Evolutionary conservation across 805 yeast genomes (phyloP).

Genomic region (Kazachstania viticola): DNA sequence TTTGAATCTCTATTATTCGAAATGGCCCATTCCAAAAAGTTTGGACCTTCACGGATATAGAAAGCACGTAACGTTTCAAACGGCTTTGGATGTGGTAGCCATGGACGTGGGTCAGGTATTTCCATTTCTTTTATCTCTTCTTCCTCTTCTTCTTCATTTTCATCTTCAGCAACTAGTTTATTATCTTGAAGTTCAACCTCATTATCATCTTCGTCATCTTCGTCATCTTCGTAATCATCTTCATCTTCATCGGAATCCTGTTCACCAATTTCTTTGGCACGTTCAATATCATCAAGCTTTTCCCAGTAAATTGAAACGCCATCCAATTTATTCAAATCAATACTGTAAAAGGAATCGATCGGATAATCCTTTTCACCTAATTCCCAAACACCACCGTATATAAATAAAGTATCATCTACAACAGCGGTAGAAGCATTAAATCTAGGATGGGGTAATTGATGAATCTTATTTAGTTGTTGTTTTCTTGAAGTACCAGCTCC

Average conservation of each 20-base stretch:
- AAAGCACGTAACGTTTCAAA: conserved; percentile 78
- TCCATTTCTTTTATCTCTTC: conserved; percentile 51
- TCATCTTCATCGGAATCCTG: conserved; percentile 52
- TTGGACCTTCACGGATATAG: conserved; percentile 76
- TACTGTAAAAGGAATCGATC: conserved; percentile 74
- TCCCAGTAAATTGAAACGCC: conserved; percentile 90
- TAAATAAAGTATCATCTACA: conserved; percentile 69
- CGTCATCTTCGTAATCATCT: conserved; percentile 60
- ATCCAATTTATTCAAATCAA: conserved; percentile 78
- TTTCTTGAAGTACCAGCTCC: too few relatives aligned
- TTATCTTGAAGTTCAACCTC: conserved; percentile 36
- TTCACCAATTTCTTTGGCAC: conserved; percentile 39
- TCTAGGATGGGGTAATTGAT: conserved; percentile 71
- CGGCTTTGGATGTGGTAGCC: conserved; percentile 95
- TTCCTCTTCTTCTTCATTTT: conserved; percentile 57
- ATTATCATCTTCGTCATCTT: conserved; percentile 53
- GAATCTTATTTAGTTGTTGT: conserved; percentile 25
- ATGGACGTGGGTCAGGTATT: conserved; percentile 85
- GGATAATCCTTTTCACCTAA: conserved; percentile 75
- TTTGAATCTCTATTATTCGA: conserved; percentile 74
- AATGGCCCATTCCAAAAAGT: conserved; percentile 87
- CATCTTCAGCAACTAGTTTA: conserved; percentile 35
- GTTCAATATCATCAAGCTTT: conserved; percentile 47
- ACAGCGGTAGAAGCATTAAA: conserved; percentile 82
- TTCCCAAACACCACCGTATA: conserved; percentile 88